Conservation (phyloP, 495 filamentous ascomycete species). For the Peziza echinospora region DNA sequence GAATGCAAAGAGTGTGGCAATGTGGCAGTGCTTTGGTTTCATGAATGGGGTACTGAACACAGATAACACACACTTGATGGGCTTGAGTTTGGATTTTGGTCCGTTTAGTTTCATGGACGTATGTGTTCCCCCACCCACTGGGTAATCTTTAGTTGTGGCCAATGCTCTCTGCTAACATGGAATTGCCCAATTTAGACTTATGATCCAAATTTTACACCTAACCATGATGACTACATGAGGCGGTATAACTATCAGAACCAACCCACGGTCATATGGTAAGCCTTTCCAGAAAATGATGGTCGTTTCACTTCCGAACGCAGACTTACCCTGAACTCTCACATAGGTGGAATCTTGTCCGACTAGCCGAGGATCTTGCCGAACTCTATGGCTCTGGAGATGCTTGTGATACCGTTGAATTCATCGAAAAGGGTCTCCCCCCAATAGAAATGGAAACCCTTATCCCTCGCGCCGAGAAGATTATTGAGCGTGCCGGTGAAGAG, state of each 20-base stretch:
- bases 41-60: constrained; percentile 96
- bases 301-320: too few relatives aligned
- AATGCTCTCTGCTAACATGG: constrained; percentile 22
- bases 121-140: neutral
- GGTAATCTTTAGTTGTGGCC: neutral
- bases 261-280: constrained; percentile 87
- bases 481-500: constrained; percentile 55
- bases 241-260: constrained; percentile 88
- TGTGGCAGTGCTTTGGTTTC: constrained; percentile 94
- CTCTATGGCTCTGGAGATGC: constrained; percentile 48
- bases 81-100: constrained; percentile 77
- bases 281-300: too few relatives aligned
- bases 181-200: too few relatives aligned
- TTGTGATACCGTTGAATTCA: constrained; percentile 48
- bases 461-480: constrained; percentile 59
- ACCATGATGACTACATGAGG: constrained; percentile 77
- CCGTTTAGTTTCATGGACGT: constrained; percentile 74
- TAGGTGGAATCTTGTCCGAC: constrained; percentile 91
- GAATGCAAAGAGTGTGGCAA: constrained; percentile 74
- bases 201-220: constrained; percentile 86
- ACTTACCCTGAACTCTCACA: too few relatives aligned
- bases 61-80: constrained; percentile 82
- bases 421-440: constrained; percentile 44
- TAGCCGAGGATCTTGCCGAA: constrained; percentile 81
- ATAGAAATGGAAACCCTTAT: constrained; percentile 40